Base-by-base conservation (phyloP, 2,329 filamentous ascomycete genomes). In the Paraconiothyrium brasiliense region DNA sequence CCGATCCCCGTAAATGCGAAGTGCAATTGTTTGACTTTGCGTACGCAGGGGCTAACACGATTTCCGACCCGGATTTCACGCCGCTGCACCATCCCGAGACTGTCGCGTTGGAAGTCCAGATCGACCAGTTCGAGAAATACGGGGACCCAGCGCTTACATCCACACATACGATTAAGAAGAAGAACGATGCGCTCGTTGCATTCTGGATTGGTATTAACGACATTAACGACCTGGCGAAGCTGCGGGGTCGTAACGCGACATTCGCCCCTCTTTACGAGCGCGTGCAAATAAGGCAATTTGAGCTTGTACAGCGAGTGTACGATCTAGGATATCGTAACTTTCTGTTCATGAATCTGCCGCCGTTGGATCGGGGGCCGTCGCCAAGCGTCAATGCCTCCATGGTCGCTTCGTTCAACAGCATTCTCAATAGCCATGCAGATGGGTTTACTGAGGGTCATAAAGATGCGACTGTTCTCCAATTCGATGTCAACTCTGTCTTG, bases 181-280 rank as follows among this genome's bases (percentile, higher is more conserved):
- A 79, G 16, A 65, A 73, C 4, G 72, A 79, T 20, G 78, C 82
- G 1, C 74, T 87, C 1, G 79, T 86, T 0, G 81, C 82, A 2
- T 70, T 86, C 41, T 87, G 83, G 82, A 87, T 87, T 49, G 86
- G 84, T 8, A 78, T 87, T 61, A 87, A 87, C 68, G 85, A 87
- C 59, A 84, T 87, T 62, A 80, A 78, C 63, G 85, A 87, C 67
- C 81, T 81, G 7, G 77, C 74, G 14, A 79, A 81, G 44, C 59
- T 67, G n/a, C 44, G 62, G 4, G 63, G 65, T 5, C 81, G 80
- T 51, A 77, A 75, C 35, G 77, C 82, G 13, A 74, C 78, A 11
- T 86, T 85, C 62, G 75, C 78, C 3, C 72, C 67, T 0, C 81
- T 84, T 64, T 86, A 85, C 67, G 71, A 79, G 4, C 68, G 72